phyloP scores from a whole-genome alignment of 345 rosid species.

The Odontarrhena argentea region DNA sequence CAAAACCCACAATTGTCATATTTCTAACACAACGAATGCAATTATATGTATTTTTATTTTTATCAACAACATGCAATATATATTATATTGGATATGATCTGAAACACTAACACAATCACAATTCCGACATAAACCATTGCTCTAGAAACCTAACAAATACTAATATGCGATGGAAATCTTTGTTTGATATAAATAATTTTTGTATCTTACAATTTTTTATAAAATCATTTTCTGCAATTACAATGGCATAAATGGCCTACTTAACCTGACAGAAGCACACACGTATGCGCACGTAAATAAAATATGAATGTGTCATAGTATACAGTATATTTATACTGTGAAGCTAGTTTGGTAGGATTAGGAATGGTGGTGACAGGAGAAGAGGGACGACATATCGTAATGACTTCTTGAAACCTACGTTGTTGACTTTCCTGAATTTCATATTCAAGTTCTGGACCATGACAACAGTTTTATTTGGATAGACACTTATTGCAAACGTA shows the following conservation, averaged over 20 bases:
- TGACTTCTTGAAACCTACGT: conserved; percentile 35
- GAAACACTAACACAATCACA: no score
- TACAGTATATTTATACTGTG: conserved; percentile 19
- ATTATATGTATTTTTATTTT: no score
- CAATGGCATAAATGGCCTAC: no score
- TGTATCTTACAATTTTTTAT: not conserved
- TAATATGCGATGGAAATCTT: no score
- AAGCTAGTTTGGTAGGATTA: conserved; percentile 20
- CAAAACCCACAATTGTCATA: no score
- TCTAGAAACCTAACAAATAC: no score
- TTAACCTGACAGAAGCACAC: not conserved
- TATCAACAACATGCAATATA: no score
- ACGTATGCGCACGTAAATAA: conserved; percentile 7
- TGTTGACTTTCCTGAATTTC: conserved; percentile 33
- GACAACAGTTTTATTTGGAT: conserved; percentile 24
- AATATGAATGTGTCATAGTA: not conserved
- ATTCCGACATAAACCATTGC: no score
- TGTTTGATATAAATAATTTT: no score
- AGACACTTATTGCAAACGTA: not conserved
- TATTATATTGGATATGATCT: no score
- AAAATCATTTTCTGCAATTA: not conserved
- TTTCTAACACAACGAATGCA: no score
- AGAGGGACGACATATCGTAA: conserved; percentile 32
- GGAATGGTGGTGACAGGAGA: conserved; percentile 18
- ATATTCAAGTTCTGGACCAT: conserved; percentile 13